phyloP scores from a whole-genome alignment of 257 asterid genomes.

The Solanum microdontum region DNA sequence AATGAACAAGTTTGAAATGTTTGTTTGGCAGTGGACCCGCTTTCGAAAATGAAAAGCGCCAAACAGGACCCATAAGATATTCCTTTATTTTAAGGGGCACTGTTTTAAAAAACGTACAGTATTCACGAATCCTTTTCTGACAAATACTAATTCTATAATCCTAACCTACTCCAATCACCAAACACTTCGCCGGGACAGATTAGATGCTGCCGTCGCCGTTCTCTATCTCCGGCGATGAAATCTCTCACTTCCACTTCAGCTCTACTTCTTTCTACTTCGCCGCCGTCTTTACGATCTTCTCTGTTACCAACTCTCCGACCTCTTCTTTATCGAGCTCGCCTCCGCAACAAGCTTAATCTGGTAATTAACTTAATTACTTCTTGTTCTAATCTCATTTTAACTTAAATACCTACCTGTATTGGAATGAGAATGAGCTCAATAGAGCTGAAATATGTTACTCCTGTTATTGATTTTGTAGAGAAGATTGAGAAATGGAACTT shows the following conservation, averaged over 20 bases:
- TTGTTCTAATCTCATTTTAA: neutral
- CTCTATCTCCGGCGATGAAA: conserved; percentile 27
- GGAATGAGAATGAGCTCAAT: neutral
- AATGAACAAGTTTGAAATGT: neutral
- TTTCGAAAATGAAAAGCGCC: neutral
- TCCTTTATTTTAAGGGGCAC: conserved; percentile 11
- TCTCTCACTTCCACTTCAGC: conserved; percentile 28
- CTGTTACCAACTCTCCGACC: conserved; percentile 22
- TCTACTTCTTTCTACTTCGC: conserved; percentile 20
- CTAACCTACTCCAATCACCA: conserved; percentile 5
- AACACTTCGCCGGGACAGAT: conserved; percentile 16
- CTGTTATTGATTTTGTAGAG: conserved; percentile 11
- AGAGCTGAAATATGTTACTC: neutral
- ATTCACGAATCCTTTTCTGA: neutral
- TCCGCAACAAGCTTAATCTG: conserved; percentile 3
- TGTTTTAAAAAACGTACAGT: conserved; percentile 3
- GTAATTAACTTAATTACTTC: neutral
- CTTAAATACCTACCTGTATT: neutral
- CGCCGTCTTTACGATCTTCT: conserved; percentile 20
- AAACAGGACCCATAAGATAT: neutral
- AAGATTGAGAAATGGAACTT: conserved; percentile 40
- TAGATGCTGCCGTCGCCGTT: conserved; percentile 22
- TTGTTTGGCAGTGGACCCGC: neutral
- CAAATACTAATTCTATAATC: neutral
- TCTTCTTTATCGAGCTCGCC: conserved; percentile 6